Evolutionary conservation across 768 basidiomycete species (phyloP), one percentile per base, ranked within the genome.

Genomic region (Mycena rosella): DNA sequence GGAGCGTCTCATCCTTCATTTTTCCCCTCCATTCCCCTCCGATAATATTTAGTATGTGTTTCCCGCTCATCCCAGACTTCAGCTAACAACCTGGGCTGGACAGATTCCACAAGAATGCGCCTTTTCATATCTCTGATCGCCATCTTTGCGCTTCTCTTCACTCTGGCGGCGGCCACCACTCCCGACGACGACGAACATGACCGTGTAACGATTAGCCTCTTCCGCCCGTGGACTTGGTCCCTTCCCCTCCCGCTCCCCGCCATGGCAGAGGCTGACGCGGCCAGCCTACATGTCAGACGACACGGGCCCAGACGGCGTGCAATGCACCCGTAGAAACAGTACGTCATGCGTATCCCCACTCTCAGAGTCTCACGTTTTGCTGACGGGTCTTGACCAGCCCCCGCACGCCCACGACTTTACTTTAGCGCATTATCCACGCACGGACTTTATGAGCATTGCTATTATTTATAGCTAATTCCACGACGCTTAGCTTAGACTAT

Each of bases 161-260:
- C 45, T 26, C 34, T 66, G 2, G 52, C 51, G 1, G 14, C 53
- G 5, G 52, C 65, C n/a, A 32, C 57, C 0, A 3, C 62, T 3
- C 34, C 54, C 11, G 29, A 45, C 6, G 32, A 49, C 34, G 59
- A 56, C 40, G 5, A 15, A 5, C 20, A 38, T 4, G 10, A 44
- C 11, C 49, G 29, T 11, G 27, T 27, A 18, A 26, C 55, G 20
- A 66, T 54, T 45, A 55, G 52, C 59, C n/a, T 66, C 20, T 54
- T 66, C 53, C 65, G 65, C 15, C 65, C 65, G 8, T 66, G 65
- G 65, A 66, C 65, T 20, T 66, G 65, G 65, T 60, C 65, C n/a
- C 60, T 58, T 58, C 30, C 45, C 2, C 27, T 66, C 1, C 32
- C 65, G 3, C 45, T 66, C 7, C 22, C 58, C 26, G 53, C 34